Conservation (phyloP, 129 eudicot species). For the Centaurea solstitialis region DNA sequence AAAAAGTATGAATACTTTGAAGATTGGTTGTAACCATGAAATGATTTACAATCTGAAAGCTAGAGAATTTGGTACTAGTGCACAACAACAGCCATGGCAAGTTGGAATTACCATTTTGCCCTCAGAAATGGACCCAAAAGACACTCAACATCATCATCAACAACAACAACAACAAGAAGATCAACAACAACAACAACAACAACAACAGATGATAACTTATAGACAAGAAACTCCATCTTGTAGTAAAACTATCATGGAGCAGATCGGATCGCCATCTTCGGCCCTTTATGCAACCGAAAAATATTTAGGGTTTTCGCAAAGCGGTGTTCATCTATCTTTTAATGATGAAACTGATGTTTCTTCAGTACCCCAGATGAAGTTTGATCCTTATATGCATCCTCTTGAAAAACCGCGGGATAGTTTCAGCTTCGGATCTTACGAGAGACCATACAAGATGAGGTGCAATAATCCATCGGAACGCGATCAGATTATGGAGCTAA, state of each 20-base stretch:
- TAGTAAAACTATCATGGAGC: slow-evolving; percentile 45
- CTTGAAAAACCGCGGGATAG: slow-evolving; percentile 17
- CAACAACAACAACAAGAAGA: slow-evolving; percentile 10
- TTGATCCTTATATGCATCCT: slow-evolving; percentile 24
- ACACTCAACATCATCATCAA: slow-evolving; percentile 1
- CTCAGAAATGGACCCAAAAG: slow-evolving; percentile 20
- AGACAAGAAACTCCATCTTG: slow-evolving; percentile 43
- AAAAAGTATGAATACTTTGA: slow-evolving; percentile 37
- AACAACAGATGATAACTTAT: slow-evolving; percentile 26
- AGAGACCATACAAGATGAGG: slow-evolving; percentile 44
- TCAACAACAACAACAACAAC: slow-evolving; percentile 18
- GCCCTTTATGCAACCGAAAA: slow-evolving; percentile 66
- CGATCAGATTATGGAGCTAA: slow-evolving; percentile 57
- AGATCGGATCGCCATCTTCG: slow-evolving; percentile 62
- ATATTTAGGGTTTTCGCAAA: slow-evolving; percentile 53
- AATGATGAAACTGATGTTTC: slow-evolving; percentile 30
- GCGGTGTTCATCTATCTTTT: slow-evolving; percentile 32
- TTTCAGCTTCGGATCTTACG: slow-evolving; percentile 30
- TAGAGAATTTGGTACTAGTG: slow-evolving; percentile 30
- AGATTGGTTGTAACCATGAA: slow-evolving; percentile 45
- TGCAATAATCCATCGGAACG: slow-evolving; percentile 38
- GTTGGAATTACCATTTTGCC: slow-evolving; percentile 46
- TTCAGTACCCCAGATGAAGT: slow-evolving; percentile 31
- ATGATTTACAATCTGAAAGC: slow-evolving; percentile 30
- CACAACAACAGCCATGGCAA: slow-evolving; percentile 40